Evolutionary conservation across 2,329 filamentous ascomycete species (phyloP).

Genomic region (Botrytis galanthina): DNA sequence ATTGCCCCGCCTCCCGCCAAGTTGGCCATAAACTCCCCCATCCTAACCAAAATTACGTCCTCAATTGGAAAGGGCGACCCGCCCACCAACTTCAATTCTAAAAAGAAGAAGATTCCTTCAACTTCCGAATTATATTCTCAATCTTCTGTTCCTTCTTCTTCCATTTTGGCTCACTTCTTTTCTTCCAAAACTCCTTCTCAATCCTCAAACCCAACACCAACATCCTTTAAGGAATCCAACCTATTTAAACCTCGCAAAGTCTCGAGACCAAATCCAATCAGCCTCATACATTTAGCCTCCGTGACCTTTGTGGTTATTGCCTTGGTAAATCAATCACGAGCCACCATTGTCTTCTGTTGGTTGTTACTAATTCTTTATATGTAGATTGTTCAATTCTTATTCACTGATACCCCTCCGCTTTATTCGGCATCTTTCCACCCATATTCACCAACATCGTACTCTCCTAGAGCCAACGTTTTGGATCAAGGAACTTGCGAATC

Average conservation of each 20-base stretch:
- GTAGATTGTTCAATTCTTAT: constrained; percentile 53
- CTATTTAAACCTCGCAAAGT: constrained; percentile 28
- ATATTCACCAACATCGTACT: constrained; percentile 40
- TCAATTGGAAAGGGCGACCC: constrained; percentile 22
- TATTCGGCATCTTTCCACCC: constrained; percentile 38
- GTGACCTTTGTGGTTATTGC: constrained; percentile 36
- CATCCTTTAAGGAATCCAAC: neutral
- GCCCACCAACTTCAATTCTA: constrained; percentile 13
- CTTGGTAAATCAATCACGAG: constrained; percentile 31
- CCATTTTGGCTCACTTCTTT: neutral
- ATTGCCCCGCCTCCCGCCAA: constrained; percentile 19
- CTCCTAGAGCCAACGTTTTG: constrained; percentile 45
- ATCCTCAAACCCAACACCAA: neutral
- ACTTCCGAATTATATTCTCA: constrained; percentile 4
- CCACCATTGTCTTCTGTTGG: neutral
- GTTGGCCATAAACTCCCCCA: constrained; percentile 18
- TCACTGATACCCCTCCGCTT: constrained; percentile 39
- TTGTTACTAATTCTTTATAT: constrained; percentile 5
- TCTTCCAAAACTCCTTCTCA: neutral
- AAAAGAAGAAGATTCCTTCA: neutral
- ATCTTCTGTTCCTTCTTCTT: neutral
- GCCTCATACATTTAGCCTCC: constrained; percentile 38
- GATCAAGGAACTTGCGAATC: constrained; percentile 54
- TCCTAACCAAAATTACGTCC: constrained; percentile 23
- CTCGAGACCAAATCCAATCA: constrained; percentile 32